Evolutionary conservation across 192 early-diverging fungal genomes (phyloP).

Genomic region (Coemansia sp.): DNA sequence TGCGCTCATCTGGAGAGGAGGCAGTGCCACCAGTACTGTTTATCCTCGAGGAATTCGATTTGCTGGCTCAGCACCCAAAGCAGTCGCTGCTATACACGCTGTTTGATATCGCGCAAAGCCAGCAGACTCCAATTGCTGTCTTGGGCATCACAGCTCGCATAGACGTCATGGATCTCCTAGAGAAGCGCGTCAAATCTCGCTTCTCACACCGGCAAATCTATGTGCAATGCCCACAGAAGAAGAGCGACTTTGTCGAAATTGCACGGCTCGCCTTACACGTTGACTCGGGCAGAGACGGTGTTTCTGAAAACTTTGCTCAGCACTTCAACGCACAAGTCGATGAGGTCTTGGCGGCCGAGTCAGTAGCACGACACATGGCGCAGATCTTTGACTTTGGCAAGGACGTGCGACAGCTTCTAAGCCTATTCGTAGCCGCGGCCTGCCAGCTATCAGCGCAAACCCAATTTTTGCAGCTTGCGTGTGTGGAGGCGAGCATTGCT

Average conservation of each 20-base stretch:
- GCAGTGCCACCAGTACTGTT: constrained; percentile 61
- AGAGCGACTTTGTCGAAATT: constrained; percentile 61
- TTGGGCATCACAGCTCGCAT: constrained; percentile 80
- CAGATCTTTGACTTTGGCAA: constrained; percentile 36
- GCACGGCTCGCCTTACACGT: constrained; percentile 54
- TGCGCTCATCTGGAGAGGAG: constrained; percentile 16
- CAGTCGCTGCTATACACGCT: constrained; percentile 92
- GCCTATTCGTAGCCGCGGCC: constrained; percentile 14
- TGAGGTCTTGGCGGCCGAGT: constrained; percentile 12
- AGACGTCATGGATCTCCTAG: constrained; percentile 79
- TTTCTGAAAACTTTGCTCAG: constrained; percentile 21
- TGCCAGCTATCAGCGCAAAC: constrained; percentile 5
- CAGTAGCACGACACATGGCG: constrained; percentile 14
- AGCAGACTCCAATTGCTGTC: constrained; percentile 80
- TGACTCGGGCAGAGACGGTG: constrained; percentile 9
- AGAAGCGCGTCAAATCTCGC: constrained; percentile 93
- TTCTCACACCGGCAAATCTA: constrained; percentile 87
- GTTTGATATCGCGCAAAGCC: constrained; percentile 85
- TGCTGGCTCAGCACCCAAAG: constrained; percentile 88
- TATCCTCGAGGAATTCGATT: constrained; percentile 91
- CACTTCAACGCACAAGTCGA: constrained; percentile 53
- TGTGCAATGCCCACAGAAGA: constrained; percentile 57
- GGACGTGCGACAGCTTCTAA: constrained; percentile 34
- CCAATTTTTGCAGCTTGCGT: constrained; percentile 3
- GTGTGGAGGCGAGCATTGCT: constrained; percentile 39